Evolutionary conservation across 2,329 filamentous ascomycete genomes (phyloP).

Genomic region (Aureobasidium lini): DNA sequence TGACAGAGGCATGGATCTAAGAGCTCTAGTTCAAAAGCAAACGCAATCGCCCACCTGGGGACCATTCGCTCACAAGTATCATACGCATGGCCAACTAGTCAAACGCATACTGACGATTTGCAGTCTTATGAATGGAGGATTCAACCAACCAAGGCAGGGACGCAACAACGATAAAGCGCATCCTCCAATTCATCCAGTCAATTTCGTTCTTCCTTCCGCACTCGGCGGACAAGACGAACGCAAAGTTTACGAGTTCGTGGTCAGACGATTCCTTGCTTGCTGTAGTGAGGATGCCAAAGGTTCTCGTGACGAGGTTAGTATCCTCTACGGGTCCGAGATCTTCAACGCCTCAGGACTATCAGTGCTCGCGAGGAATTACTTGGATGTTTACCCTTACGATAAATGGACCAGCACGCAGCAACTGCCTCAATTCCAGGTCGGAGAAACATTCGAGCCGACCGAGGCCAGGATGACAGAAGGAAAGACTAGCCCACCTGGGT

Average conservation of each 20-base stretch:
- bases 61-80: constrained; percentile 56
- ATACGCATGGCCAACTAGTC: too few relatives aligned
- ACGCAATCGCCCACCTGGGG: constrained; percentile 71
- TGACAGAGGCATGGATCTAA: constrained; percentile 79
- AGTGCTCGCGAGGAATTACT: constrained; percentile 82
- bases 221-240: constrained; percentile 61
- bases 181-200: constrained; percentile 91
- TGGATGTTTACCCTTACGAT: constrained; percentile 93
- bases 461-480: constrained; percentile 87
- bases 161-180: constrained; percentile 93
- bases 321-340: constrained; percentile 72
- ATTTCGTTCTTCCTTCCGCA: constrained; percentile 59
- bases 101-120: neutral
- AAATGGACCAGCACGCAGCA: constrained; percentile 87
- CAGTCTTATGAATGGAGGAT: constrained; percentile 63
- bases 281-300: constrained; percentile 92
- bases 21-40: constrained; percentile 74
- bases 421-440: constrained; percentile 69
- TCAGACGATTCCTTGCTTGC: constrained; percentile 85
- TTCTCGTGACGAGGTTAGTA: constrained; percentile 73
- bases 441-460: constrained; percentile 77
- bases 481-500: constrained; percentile 76
- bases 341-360: constrained; percentile 79
- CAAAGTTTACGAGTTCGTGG: constrained; percentile 85
- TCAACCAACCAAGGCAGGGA: constrained; percentile 73